Evolutionary conservation across 2,329 filamentous ascomycete species (phyloP), one percentile per base, ranked within the genome.

Genomic region (Nigrospora sphaerica): DNA sequence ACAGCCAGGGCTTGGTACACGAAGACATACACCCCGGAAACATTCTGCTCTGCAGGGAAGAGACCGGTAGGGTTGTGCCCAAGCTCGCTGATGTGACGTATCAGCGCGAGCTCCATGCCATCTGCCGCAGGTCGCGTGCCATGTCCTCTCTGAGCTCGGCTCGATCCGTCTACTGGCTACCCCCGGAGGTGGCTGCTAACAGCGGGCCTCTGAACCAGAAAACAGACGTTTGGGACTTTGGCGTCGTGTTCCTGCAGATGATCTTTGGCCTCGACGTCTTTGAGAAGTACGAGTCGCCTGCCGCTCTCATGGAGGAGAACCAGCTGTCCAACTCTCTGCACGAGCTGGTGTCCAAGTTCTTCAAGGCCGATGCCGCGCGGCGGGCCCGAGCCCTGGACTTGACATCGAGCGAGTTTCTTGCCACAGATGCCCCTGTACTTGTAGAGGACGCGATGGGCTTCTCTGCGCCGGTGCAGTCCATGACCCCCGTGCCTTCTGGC

Each of bases 211-310:
- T 85, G 67, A 82, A 78, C 2, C 78, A 78, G 57, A 95, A 95
- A 63, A 88, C 89, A 0, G 93, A 97, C 62, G 80, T 97, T 10
- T 98, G 93, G 93, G 88, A 96, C 54, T 82, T 98, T 57, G 93
- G 93, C 5, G 81, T 96, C 31, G 79, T 96, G 6, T 87, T 96
- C 56, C 66, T 95, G 35, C 92, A 98, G 62, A 96, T 97, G 89
- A 78, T 93, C 4, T 92, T 96, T 62, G 93, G 93, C 2, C 73
- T 89, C 32, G 81, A 89, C 53, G 79, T 89, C 7, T 73, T 86
- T 16, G 76, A 85, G 49, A 86, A 83, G 48, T 92, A 93, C 63
- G 83, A 83, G 14, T 95, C 89, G 1, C 91, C 92, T 1, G 80
- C 78, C 47, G 80, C 81, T 37, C 67, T 95, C 44, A 83, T 88